phyloP scores from a whole-genome alignment of 1,284 basidiomycete species.

The Cutaneotrichosporon dermatis region DNA sequence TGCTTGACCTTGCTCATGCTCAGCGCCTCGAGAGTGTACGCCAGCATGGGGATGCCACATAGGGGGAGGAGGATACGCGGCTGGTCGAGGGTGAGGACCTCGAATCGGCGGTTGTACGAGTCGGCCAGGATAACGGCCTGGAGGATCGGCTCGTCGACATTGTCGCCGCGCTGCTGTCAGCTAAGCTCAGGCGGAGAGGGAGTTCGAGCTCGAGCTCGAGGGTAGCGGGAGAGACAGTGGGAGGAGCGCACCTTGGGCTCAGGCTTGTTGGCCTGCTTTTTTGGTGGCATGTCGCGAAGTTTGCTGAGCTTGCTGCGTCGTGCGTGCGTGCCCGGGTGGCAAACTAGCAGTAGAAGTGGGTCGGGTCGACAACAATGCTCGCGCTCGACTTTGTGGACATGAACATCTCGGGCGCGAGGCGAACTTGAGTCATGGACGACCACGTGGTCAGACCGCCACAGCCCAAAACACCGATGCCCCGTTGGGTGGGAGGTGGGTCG shows the following conservation, averaged over 20 bases:
- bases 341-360: too few relatives aligned
- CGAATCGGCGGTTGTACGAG: constrained; percentile 88
- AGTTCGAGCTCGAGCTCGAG: too few relatives aligned
- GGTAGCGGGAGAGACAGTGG: too few relatives aligned
- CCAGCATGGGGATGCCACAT: constrained; percentile 85
- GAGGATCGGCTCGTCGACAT: constrained; percentile 67
- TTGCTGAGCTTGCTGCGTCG: too few relatives aligned
- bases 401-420: too few relatives aligned
- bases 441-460: too few relatives aligned
- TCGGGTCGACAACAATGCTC: too few relatives aligned
- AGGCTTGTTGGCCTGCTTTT: constrained; percentile 33
- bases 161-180: constrained; percentile 38
- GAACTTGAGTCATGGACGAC: too few relatives aligned
- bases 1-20: constrained; percentile 89
- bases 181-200: not conserved
- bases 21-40: constrained; percentile 94
- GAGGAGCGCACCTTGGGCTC: constrained; percentile 23
- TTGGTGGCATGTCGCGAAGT: constrained; percentile 34
- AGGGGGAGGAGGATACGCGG: constrained; percentile 86
- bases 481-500: not conserved
- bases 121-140: constrained; percentile 92
- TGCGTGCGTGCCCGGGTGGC: too few relatives aligned
- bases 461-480: too few relatives aligned
- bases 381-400: too few relatives aligned
- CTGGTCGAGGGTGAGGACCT: constrained; percentile 75